A percentile compares a stretch with the other conserved stretches of the same genome.
Evolutionary conservation across 169 alveolate genomes (phyloP).

Genomic region (Plasmodium vinckei): DNA sequence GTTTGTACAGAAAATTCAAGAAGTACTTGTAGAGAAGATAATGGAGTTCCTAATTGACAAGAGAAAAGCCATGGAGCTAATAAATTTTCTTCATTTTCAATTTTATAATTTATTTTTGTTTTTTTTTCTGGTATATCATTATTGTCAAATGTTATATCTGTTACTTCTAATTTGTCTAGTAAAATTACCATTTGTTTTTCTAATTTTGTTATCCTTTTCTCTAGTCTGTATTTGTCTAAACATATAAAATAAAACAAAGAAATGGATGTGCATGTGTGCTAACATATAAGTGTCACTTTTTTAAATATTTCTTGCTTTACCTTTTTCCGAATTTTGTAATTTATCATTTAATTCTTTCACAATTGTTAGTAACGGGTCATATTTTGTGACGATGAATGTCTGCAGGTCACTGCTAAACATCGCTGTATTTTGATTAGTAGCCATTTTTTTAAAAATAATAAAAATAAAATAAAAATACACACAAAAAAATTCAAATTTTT

Average conservation of each 20-base stretch:
- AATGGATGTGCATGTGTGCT: neutral
- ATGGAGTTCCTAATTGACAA: slow-evolving; percentile 92
- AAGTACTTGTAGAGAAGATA: slow-evolving; percentile 91
- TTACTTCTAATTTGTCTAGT: slow-evolving; percentile 77
- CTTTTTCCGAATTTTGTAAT: slow-evolving; percentile 90
- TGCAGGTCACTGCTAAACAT: slow-evolving; percentile 87
- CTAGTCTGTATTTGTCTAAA: slow-evolving; percentile 26
- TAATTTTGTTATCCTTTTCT: slow-evolving; percentile 77
- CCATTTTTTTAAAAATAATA: slow-evolving; percentile 26
- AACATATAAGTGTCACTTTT: neutral
- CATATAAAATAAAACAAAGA: neutral
- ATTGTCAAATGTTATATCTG: slow-evolving; percentile 15
- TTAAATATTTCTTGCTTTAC: slow-evolving; percentile 35
- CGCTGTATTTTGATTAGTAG: slow-evolving; percentile 39
- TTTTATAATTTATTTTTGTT: slow-evolving; percentile 40
- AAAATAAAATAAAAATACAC: slow-evolving; percentile 9
- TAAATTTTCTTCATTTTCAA: slow-evolving; percentile 84
- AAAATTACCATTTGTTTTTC: slow-evolving; percentile 80
- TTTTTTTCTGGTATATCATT: slow-evolving; percentile 29
- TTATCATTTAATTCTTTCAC: slow-evolving; percentile 92
- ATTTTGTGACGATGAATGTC: slow-evolving; percentile 90
- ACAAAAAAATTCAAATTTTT: too few species aligned
- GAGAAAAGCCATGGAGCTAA: slow-evolving; percentile 93
- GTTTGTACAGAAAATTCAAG: slow-evolving; percentile 88
- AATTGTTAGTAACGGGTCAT: slow-evolving; percentile 91